Evolutionary conservation across 2,329 filamentous ascomycete species (phyloP), one percentile per base, ranked within the genome.

Genomic region (Golovinomyces cichoracearum): DNA sequence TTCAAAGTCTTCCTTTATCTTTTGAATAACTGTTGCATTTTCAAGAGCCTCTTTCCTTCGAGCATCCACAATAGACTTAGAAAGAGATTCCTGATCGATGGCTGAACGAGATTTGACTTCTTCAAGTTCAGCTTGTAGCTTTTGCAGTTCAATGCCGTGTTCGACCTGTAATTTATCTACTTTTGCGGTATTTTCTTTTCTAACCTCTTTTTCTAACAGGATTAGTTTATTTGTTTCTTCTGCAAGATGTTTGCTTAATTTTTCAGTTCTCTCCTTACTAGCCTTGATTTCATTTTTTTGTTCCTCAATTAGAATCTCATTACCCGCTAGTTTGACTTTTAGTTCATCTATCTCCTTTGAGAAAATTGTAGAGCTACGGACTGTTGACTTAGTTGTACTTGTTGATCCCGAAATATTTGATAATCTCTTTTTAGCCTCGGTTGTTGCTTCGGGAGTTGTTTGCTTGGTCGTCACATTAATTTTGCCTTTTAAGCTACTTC

Each of bases 341-440:
- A 79, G 65, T 42, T 73, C 69, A 46, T 78, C 74, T 3, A 73
- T 63, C 56, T 74, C 73, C 62, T 73, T 76, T 19, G 67, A 59
- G 6, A 62, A 54, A 15, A 65, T 59, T 21, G 54, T 22, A 21
- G 52, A 29, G 17, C 58, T 61, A 23, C 67, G 66, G n/a, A 65
- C 50, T 4, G 63, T 59, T 53, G 71, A 68, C 48, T 63, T 62
- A 3, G 65, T 49, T 3, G 51, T 22, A 37, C 41, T 57, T 10
- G 63, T 48, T 3, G 67, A 57, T 1, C 62, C 58, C 25, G 68
- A 64, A 21, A 66, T 64, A 0, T 66, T 66, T 9, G 74, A 76
- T 17, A 78, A 62, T 26, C 74, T 66, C 63, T 76, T 78, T 58
- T 68, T 73, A 17, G 68, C 65, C 40, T 73, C 67, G 33, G 68